Conservation (phyloP, 148 eudicot genomes). For the Heliamphora exappendiculata region DNA sequence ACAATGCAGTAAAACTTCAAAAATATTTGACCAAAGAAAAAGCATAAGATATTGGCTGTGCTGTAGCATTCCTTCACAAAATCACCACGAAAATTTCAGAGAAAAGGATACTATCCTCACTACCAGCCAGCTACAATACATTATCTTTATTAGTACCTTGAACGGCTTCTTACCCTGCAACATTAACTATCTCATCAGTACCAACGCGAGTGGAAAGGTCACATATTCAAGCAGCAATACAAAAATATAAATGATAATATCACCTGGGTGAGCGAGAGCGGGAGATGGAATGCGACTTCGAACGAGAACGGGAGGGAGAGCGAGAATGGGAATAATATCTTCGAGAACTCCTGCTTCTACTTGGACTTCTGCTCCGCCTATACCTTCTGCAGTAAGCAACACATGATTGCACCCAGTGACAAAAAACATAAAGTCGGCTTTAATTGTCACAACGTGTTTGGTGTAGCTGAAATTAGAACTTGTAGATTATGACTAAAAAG, state of each 20-base stretch:
- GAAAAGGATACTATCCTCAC: not conserved
- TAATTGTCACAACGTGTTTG: not conserved
- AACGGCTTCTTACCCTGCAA: slow-evolving; percentile 49
- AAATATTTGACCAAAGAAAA: not conserved
- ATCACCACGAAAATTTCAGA: not conserved
- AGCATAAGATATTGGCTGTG: not conserved
- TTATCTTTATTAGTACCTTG: slow-evolving; percentile 40
- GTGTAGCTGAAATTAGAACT: no score
- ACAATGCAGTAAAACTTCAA: not conserved
- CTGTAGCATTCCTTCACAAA: not conserved
- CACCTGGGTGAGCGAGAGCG: slow-evolving; percentile 78
- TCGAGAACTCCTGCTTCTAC: slow-evolving; percentile 70
- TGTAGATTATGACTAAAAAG: no score
- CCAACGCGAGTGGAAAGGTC: not conserved
- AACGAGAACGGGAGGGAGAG: slow-evolving; percentile 39
- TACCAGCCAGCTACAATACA: not conserved
- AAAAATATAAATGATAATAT: not conserved
- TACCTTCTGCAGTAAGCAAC: slow-evolving; percentile 49
- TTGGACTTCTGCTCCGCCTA: slow-evolving; percentile 76
- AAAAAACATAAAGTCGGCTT: not conserved
- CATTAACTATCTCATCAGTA: slow-evolving; percentile 5
- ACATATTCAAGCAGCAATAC: not conserved
- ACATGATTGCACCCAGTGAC: not conserved
- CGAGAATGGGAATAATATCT: slow-evolving; percentile 52
- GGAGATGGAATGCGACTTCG: slow-evolving; percentile 54